phyloP scores from a whole-genome alignment of 768 basidiomycete genomes.

The Neoboletus brunneissimus region DNA sequence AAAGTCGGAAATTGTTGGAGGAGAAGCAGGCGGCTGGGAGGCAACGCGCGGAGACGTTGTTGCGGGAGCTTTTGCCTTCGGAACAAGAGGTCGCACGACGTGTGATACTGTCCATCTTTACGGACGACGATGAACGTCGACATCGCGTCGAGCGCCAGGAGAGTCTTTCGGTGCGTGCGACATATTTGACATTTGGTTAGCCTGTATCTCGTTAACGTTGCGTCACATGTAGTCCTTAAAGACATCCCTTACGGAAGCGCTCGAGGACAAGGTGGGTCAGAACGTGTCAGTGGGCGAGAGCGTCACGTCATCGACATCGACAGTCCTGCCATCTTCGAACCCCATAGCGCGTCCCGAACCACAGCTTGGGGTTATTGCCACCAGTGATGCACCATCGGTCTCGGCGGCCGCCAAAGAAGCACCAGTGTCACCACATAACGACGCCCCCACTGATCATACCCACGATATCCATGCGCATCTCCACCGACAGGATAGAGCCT shows the following conservation, averaged over 20 bases:
- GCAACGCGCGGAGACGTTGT: constrained; percentile 49
- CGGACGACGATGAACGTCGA: constrained; percentile 41
- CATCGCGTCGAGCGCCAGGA: constrained; percentile 54
- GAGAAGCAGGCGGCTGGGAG: constrained; percentile 60
- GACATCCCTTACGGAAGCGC: constrained; percentile 46
- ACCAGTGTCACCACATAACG: constrained; percentile 3
- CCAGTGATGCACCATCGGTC: neutral
- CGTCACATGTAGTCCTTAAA: constrained; percentile 37
- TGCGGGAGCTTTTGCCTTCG: constrained; percentile 54
- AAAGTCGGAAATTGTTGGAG: constrained; percentile 45
- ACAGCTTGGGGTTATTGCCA: neutral
- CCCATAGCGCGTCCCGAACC: neutral
- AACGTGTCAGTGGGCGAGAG: constrained; percentile 23
- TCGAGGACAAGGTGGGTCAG: constrained; percentile 47
- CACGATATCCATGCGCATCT: constrained; percentile 11
- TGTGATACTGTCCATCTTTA: constrained; percentile 65
- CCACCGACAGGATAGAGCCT: constrained; percentile 34
- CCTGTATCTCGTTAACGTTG: neutral
- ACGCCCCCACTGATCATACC: constrained; percentile 2
- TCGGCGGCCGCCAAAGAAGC: constrained; percentile 1
- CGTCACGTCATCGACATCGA: constrained; percentile 15
- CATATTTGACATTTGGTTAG: neutral
- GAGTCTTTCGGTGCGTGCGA: constrained; percentile 53
- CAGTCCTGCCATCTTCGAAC: neutral
- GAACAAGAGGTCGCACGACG: constrained; percentile 68